These are phyloP conservation scores for Fusarium avenaceum DNA, from an alignment of 2,329 filamentous ascomycete species.

Conservation along the genomic window DNA sequence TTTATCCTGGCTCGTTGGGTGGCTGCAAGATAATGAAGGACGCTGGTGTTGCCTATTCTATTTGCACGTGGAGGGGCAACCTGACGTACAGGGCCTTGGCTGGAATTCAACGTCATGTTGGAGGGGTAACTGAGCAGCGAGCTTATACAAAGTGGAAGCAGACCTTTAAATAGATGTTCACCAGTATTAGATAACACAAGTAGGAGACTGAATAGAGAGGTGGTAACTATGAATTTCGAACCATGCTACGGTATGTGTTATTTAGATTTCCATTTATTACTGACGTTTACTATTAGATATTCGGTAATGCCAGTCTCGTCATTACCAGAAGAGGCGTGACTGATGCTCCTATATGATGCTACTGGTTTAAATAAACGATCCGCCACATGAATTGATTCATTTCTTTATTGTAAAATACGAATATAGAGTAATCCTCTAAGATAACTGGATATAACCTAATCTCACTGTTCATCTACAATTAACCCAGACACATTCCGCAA, in stretches of 20 bases:
- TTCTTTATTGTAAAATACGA: not conserved
- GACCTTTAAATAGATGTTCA: no score
- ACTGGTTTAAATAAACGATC: not conserved
- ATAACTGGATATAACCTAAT: not conserved
- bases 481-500: not conserved
- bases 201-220: no score
- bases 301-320: not conserved
- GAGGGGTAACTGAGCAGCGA: constrained; percentile 37
- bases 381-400: not conserved
- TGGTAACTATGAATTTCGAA: no score
- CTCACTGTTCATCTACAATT: not conserved
- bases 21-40: constrained; percentile 15
- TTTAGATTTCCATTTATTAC: no score
- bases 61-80: constrained; percentile 35
- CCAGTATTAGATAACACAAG: no score
- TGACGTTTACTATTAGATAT: no score
- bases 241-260: no score
- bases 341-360: not conserved
- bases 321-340: not conserved
- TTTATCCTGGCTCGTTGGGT: not conserved
- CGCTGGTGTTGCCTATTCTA: constrained; percentile 22
- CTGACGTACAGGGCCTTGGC: constrained; percentile 23
- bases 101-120: constrained; percentile 46
- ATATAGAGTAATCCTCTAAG: not conserved
- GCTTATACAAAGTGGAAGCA: not conserved